A percentile compares a stretch with the other conserved stretches of the same genome.
phyloP scores from a whole-genome alignment of 306 rosid genomes.

The Purshia tridentata region DNA sequence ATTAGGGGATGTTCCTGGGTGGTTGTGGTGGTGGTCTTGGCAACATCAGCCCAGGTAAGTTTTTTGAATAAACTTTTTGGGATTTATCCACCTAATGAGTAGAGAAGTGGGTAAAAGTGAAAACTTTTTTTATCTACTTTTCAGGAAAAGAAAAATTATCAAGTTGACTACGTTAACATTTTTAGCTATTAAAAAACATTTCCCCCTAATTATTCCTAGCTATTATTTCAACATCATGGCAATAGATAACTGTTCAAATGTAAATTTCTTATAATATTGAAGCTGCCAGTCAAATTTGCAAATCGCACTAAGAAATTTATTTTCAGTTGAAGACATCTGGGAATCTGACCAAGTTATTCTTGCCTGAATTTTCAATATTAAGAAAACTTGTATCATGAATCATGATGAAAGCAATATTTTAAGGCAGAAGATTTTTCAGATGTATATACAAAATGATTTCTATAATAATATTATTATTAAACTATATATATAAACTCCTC shows the following conservation, averaged over 20 bases:
- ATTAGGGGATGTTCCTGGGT: conserved; percentile 70
- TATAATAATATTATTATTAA: no score
- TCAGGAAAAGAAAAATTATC: neutral
- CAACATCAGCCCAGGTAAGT: conserved; percentile 74
- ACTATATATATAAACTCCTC: neutral
- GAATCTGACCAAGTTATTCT: conserved; percentile 32
- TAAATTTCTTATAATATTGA: neutral
- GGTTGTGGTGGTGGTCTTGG: conserved; percentile 61
- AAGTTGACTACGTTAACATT: conserved; percentile 3
- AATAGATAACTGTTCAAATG: neutral
- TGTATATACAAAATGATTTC: neutral
- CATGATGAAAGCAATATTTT: neutral
- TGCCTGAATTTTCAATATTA: neutral
- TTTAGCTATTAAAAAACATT: neutral
- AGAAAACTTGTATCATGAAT: neutral
- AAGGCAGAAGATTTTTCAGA: neutral
- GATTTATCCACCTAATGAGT: no score
- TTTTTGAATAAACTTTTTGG: neutral
- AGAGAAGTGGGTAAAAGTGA: neutral
- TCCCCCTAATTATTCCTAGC: neutral
- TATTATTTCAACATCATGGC: neutral
- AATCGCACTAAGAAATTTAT: conserved; percentile 18
- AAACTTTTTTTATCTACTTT: neutral
- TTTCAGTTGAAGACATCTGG: conserved; percentile 4
- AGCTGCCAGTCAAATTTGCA: conserved; percentile 33